These are phyloP conservation scores for Calonectria crousiana DNA, from an alignment of 2,329 filamentous ascomycete species.

Conservation along the genomic window DNA sequence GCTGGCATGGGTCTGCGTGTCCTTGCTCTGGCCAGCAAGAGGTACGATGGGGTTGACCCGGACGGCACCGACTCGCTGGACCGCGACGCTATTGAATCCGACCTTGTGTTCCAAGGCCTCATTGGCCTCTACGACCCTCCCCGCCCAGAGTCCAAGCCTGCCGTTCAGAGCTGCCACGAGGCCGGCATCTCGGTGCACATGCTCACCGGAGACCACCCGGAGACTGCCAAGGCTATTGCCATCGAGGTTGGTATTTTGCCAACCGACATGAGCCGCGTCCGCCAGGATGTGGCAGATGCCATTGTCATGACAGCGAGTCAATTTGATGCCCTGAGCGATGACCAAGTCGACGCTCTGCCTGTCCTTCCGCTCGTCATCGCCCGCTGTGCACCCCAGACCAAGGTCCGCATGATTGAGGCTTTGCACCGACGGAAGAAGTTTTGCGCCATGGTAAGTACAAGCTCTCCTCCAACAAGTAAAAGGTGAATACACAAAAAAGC, in stretches of 20 bases:
- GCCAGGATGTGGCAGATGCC: constrained; percentile 65
- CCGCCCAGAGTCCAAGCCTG: constrained; percentile 73
- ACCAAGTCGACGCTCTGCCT: constrained; percentile 72
- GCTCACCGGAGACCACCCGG: constrained; percentile 76
- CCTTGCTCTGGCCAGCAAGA: constrained; percentile 71
- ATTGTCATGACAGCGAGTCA: constrained; percentile 76
- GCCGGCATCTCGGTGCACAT: constrained; percentile 76
- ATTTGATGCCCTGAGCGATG: constrained; percentile 74
- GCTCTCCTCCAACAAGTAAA: neutral
- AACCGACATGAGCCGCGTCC: constrained; percentile 60
- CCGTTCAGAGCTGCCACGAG: constrained; percentile 68
- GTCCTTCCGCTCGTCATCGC: constrained; percentile 77
- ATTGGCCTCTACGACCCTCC: constrained; percentile 81
- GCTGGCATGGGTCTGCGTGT: constrained; percentile 78
- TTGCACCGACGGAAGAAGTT: constrained; percentile 75
- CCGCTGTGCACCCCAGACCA: constrained; percentile 77
- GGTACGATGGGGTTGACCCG: constrained; percentile 55
- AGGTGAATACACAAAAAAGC: constrained; percentile 20
- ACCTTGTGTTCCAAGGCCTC: constrained; percentile 75
- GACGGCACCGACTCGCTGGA: constrained; percentile 56
- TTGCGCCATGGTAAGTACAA: constrained; percentile 70
- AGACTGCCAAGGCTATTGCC: constrained; percentile 74
- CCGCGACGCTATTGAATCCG: constrained; percentile 63
- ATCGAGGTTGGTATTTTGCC: constrained; percentile 74
- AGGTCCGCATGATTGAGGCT: constrained; percentile 81